Evolutionary conservation across 2,329 filamentous ascomycete genomes (phyloP).

Genomic region (Botrytis elliptica): DNA sequence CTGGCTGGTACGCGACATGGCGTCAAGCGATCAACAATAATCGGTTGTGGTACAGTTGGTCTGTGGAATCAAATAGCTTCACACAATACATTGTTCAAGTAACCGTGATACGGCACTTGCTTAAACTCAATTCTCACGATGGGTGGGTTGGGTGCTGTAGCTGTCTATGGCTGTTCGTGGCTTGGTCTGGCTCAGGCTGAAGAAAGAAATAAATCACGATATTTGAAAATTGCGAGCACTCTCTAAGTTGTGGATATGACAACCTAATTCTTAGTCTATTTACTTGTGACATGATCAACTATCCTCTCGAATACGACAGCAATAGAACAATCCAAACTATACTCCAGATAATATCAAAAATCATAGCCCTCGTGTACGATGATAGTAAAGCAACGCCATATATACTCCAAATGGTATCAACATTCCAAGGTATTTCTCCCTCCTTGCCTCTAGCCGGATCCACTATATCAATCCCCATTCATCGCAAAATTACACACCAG

Average conservation of each 20-base stretch:
- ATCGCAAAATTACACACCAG: constrained; percentile 6
- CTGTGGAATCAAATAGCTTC: background rate
- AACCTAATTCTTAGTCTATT: background rate
- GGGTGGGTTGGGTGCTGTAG: background rate
- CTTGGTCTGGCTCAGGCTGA: background rate
- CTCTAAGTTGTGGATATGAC: background rate
- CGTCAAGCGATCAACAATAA: background rate
- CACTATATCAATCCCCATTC: background rate
- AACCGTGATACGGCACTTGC: background rate
- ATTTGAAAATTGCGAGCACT: background rate
- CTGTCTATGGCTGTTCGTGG: background rate
- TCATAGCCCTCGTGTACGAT: background rate
- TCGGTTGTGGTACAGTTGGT: background rate
- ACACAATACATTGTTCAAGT: background rate
- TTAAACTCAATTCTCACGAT: background rate
- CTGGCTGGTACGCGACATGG: background rate
- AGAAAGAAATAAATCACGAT: background rate
- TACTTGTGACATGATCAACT: background rate
- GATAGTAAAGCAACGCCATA: background rate
- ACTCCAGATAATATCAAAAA: background rate
- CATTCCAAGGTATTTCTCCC: background rate
- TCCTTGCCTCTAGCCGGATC: background rate
- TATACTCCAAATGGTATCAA: background rate
- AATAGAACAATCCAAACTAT: background rate
- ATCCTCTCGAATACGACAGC: background rate